phyloP scores from a whole-genome alignment of 148 eudicot species.

The Polygonum maritimum region DNA sequence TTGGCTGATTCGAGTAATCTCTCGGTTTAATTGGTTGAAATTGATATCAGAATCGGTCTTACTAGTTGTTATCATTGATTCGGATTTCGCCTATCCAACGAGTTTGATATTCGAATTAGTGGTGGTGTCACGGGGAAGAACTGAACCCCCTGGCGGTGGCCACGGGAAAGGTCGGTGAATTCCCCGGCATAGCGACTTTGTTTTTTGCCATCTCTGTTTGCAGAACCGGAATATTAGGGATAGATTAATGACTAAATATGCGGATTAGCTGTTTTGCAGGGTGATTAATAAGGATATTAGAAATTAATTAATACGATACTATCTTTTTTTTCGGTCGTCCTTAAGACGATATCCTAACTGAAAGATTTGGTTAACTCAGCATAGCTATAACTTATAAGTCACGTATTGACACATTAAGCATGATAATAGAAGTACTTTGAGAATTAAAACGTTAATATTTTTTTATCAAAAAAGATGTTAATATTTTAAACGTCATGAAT shows the following conservation, averaged over 20 bases:
- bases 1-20: not conserved
- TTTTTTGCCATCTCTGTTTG: not conserved
- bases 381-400: no score
- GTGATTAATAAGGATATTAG: not conserved
- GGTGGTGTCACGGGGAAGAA: not conserved
- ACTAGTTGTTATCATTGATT: not conserved
- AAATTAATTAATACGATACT: not conserved
- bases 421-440: not conserved
- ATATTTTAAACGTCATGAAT: not conserved
- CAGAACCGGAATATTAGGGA: not conserved
- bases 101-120: not conserved
- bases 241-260: not conserved
- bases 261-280: not conserved
- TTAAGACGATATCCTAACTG: no score
- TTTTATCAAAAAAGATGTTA: not conserved
- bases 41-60: not conserved
- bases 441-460: not conserved
- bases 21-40: not conserved
- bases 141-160: constrained; percentile 4
- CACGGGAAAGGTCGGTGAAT: not conserved
- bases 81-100: not conserved
- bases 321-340: no score
- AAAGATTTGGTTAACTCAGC: no score
- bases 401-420: not conserved
- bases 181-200: not conserved